Evolutionary conservation across 441 rosid species (phyloP), one percentile per base, ranked within the genome.

Genomic region (Erysimum pusillum): DNA sequence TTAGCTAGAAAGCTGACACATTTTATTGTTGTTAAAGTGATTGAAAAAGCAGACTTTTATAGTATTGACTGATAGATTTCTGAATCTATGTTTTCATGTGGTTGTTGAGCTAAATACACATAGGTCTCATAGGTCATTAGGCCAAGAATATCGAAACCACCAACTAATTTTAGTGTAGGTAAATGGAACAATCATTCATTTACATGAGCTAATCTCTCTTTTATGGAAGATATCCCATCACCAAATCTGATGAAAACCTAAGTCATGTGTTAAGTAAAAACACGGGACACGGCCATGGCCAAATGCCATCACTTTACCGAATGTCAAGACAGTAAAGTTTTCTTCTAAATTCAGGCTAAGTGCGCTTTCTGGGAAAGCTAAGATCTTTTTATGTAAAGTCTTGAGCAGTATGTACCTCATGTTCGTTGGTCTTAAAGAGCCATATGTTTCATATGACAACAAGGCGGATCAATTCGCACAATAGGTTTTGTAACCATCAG

Each of bases 101-200:
- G 66, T 74, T 8, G 65, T 65, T 65, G 41, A 58, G 48, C 58
- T 71, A 34, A 64, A 10, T 14, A 25, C 46, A 51, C 17, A 67
- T 12, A 6, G 31, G 17, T 39, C 56, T 25, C 28, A 25, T 25
- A 25, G 28, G 28, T 25, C 28, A 25, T 34, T 9, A 31, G 15
- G 44, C 41, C 53, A 39, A 32, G 14, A 14, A 53, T 42, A 10
- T 18, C 4, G 15, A 4, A 38, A 25, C 28, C 28, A 25, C 28
- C 28, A 3, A 25, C 28, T 25, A 25, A 25, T 25, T 25, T 25
- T 25, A 25, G 28, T 2, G 28, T 25, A 25, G 28, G 28, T 25
- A 15, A 15, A 58, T 31, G 44, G 11, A 8, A 52, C 44, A 52
- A n/a, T 64, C 14, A 20, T 74, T 54, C 49, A 65, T 7, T 57